Base-by-base conservation (phyloP, 2,329 filamentous ascomycete genomes). In the Aspergillus clavatus region DNA sequence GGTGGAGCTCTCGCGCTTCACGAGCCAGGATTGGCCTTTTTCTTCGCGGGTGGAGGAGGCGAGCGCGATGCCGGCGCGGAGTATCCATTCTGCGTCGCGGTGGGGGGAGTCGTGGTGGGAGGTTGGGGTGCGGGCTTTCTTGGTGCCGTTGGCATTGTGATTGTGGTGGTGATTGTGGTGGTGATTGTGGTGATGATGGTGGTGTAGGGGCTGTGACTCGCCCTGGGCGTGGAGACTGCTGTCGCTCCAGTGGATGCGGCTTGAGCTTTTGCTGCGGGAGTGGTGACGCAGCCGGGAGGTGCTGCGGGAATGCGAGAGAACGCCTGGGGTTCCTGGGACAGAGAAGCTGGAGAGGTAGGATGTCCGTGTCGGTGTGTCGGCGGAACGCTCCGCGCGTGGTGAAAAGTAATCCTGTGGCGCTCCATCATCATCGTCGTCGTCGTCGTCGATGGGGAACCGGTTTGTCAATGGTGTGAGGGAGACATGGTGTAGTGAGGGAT, bases 11-110 rank as follows among this genome's bases (percentile, higher is more conserved):
- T 78, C 75, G 21, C 78, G 69, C 41, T 79, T 74, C 2, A 71
- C 68, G 3, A 82, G 69, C 80, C 80, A 83, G 44, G 74, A 75
- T 56, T 82, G 79, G n/a, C 80, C 80, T 53, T 83, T 82, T 46
- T 74, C 74, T 53, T 83, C 79, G 28, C 79, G 69, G 4, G 78
- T 74, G 16, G 79, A 73, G 4, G 76, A 74, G 2, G 79, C 75
- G 4, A 82, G 74, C 0, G 75, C 73, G 6, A 79, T 70, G 2
- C 78, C 78, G 0, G 80, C 76, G 42, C 80, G 76, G 36, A 80
- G 73, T 43, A 83, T 68, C 80, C 80, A 83, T 58, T 79, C 77
- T 40, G 79, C 71, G 41, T 76, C 70, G 7, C 56, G 45, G 5
- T 38, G 54, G 46, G 35, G 24, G 37, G 24, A 31, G 28, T 10